Evolutionary conservation across 805 yeast genomes (phyloP).

Genomic region (Candida tammaniensis): DNA sequence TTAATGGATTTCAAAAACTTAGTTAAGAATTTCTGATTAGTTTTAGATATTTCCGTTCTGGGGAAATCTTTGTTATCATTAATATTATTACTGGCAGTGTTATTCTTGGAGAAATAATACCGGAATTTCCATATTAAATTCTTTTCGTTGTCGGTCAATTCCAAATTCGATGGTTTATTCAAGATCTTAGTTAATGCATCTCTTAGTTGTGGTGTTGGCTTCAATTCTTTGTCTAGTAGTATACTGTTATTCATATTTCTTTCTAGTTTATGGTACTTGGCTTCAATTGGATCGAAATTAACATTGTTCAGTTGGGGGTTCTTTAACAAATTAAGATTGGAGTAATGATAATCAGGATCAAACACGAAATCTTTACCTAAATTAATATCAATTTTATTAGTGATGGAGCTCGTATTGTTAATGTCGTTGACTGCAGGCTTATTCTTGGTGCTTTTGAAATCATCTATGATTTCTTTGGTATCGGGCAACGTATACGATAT

Average conservation of each 20-base stretch:
- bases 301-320: slow-evolving; percentile 3
- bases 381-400: slow-evolving; percentile 33
- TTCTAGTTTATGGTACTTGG: slow-evolving; percentile 79
- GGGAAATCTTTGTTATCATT: slow-evolving; percentile 10
- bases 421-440: slow-evolving; percentile 2
- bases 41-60: slow-evolving; percentile 28
- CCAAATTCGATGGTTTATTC: slow-evolving; percentile 78
- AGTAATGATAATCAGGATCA: slow-evolving; percentile 40
- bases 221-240: slow-evolving; percentile 75
- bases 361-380: slow-evolving; percentile 25
- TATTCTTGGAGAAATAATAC: slow-evolving; percentile 54
- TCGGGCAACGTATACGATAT: slow-evolving; percentile 9
- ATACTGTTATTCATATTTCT: slow-evolving; percentile 73
- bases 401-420: slow-evolving; percentile 22
- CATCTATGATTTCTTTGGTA: slow-evolving; percentile 4
- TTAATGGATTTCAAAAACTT: slow-evolving; percentile 85
- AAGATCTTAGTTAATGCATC: slow-evolving; percentile 70
- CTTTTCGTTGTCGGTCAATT: slow-evolving; percentile 76
- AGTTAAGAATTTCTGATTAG: slow-evolving; percentile 50
- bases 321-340: slow-evolving; percentile 3
- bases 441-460: background rate
- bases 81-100: slow-evolving; percentile 9
- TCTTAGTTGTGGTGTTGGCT: slow-evolving; percentile 82
- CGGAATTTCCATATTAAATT: slow-evolving; percentile 89
- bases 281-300: slow-evolving; percentile 73